Base-by-base conservation (phyloP, 306 rosid species). In the Quercus gilva region DNA sequence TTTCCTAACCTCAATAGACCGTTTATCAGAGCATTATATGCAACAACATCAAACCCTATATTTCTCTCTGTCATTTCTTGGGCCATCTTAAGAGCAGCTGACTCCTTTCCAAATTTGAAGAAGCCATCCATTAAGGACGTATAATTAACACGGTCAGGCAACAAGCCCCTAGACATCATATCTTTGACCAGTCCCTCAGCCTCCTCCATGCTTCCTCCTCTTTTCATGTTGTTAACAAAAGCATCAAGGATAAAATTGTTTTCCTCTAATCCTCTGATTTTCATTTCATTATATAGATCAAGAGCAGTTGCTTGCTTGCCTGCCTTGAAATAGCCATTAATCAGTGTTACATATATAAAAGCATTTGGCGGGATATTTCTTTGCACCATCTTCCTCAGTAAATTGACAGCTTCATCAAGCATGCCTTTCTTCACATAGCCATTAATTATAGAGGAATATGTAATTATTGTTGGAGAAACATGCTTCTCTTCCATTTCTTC, bases 61-160 rank as follows among this genome's bases (percentile, higher is more conserved):
- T 81, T 84, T 81, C 84, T 89, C 76, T 92, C 89, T 60, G 77
- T 82, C 97, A 95, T 88, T 88, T 90, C 98, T 85, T 91, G 93
- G 72, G 90, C 87, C 67, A 90, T 55, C 78, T 84, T 80, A 43
- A 93, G 87, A 37, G 97, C 97, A 45, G 84, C 82, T 5, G 91
- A 83, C 64, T 90, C 93, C 5, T 86, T 87, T 81, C 93, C 93
- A 71, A 78, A 85, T 81, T 87, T 89, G 75, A 93, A 89, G 87
- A 88, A 93, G 45, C 92, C 92, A 87, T 91, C 99, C 87, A 93
- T 88, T 77, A 91, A 81, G 71, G 94, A 89, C 1, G 99, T 80
- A 81, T 92, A 93, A 86, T 89, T 95, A 75, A 90, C 90, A 58
- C 81, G 53, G 81, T 95, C 99, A 35, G 82, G 99, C 71, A 71